These are phyloP conservation scores for Aspergillus brunneoviolaceus DNA, from an alignment of 2,329 filamentous ascomycete genomes.

Conservation along the genomic window DNA sequence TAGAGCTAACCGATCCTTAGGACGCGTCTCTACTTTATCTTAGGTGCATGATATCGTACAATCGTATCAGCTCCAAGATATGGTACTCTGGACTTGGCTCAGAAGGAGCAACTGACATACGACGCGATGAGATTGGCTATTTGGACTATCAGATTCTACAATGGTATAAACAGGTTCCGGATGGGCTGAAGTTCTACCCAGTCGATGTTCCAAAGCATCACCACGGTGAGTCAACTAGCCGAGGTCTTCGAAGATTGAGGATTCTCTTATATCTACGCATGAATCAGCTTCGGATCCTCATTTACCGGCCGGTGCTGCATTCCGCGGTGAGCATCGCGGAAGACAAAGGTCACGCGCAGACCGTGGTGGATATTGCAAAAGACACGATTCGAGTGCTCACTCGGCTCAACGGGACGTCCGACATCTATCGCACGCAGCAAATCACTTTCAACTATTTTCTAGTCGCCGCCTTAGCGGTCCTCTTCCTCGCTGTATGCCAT, in stretches of 20 bases:
- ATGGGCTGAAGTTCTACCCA: slow-evolving; percentile 63
- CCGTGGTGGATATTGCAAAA: slow-evolving; percentile 63
- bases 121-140: slow-evolving; percentile 72
- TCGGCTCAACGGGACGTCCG: slow-evolving; percentile 60
- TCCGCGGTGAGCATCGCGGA: slow-evolving; percentile 79
- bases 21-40: slow-evolving; percentile 64
- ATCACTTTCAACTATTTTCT: slow-evolving; percentile 68
- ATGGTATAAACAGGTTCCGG: slow-evolving; percentile 77
- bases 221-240: slow-evolving; percentile 54
- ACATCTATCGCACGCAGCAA: slow-evolving; percentile 64
- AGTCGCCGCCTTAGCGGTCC: slow-evolving; percentile 61
- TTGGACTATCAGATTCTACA: slow-evolving; percentile 81
- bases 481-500: slow-evolving; percentile 65
- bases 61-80: slow-evolving; percentile 77
- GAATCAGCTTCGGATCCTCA: slow-evolving; percentile 86
- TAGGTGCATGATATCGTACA: slow-evolving; percentile 81
- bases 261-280: slow-evolving; percentile 82
- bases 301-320: slow-evolving; percentile 84
- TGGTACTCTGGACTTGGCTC: slow-evolving; percentile 77
- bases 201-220: slow-evolving; percentile 49
- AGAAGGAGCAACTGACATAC: slow-evolving; percentile 64
- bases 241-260: slow-evolving; percentile 70
- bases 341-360: slow-evolving; percentile 71
- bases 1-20: slow-evolving; percentile 25
- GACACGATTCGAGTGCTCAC: slow-evolving; percentile 63